Evolutionary conservation across 306 rosid species (phyloP).

Genomic region (Cercis canadensis): DNA sequence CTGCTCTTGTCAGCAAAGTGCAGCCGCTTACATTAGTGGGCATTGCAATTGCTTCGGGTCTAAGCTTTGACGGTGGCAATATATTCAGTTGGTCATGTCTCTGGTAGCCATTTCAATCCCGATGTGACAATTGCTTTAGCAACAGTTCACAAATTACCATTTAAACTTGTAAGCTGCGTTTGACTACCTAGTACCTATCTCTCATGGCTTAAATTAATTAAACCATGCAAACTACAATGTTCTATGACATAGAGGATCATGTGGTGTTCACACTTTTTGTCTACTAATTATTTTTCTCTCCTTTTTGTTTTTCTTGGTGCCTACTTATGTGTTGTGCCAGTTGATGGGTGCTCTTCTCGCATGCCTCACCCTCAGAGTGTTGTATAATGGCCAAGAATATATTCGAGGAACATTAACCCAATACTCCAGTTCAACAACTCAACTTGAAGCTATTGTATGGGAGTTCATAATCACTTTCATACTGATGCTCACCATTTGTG

Average conservation of each 20-base stretch:
- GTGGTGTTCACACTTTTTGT: no score
- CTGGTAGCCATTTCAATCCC: constrained; percentile 65
- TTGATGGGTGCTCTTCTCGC: constrained; percentile 44
- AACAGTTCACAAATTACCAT: constrained; percentile 35
- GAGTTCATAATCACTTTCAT: constrained; percentile 47
- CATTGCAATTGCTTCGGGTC: constrained; percentile 49
- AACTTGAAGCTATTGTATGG: constrained; percentile 45
- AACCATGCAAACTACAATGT: background rate
- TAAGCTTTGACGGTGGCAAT: constrained; percentile 44
- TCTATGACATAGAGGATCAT: no score
- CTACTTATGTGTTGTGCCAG: constrained; percentile 45
- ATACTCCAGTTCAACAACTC: constrained; percentile 37
- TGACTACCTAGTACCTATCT: no score
- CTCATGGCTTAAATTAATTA: background rate
- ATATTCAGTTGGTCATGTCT: constrained; percentile 56
- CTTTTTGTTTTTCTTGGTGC: constrained; percentile 38
- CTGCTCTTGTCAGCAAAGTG: constrained; percentile 45
- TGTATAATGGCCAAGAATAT: constrained; percentile 40
- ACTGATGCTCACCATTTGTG: constrained; percentile 53
- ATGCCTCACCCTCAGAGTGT: constrained; percentile 40
- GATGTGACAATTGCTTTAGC: constrained; percentile 55
- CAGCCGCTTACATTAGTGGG: constrained; percentile 44
- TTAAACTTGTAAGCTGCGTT: constrained; percentile 38
- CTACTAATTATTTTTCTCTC: background rate
- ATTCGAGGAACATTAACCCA: constrained; percentile 39